phyloP scores from a whole-genome alignment of 1,139 yeast species.

The Candida mesenterica region DNA sequence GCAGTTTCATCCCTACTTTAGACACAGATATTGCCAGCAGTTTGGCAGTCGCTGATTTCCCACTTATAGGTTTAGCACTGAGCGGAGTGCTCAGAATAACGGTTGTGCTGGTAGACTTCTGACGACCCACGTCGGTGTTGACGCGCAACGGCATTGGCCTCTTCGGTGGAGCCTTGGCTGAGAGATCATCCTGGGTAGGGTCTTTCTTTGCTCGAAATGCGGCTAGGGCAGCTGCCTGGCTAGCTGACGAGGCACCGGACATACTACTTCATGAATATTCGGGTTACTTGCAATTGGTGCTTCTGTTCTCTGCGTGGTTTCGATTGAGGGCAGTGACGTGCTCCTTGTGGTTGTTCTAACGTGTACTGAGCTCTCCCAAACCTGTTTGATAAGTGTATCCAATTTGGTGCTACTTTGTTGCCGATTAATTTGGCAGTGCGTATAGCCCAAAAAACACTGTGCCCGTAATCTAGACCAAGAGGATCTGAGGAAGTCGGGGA shows the following conservation, averaged over 20 bases:
- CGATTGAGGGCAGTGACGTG: no score
- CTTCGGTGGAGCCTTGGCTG: neutral
- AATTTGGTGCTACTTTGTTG: no score
- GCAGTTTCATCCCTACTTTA: neutral
- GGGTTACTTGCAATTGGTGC: conserved; percentile 1
- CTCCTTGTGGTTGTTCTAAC: no score
- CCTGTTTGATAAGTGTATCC: no score
- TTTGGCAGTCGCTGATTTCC: neutral
- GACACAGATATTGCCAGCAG: neutral
- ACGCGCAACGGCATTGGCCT: conserved; percentile 1
- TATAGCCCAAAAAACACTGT: no score
- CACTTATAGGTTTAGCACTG: neutral
- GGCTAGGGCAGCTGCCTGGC: conserved; percentile 23
- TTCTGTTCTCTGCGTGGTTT: no score
- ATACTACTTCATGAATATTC: conserved; percentile 6
- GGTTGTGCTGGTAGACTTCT: no score
- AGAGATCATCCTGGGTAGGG: neutral
- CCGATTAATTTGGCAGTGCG: no score
- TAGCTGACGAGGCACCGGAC: conserved; percentile 12
- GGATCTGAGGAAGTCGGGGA: no score
- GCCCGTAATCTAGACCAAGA: no score
- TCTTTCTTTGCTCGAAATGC: conserved; percentile 18
- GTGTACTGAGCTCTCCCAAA: no score
- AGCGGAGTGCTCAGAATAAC: no score
- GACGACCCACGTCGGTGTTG: neutral